Evolutionary conservation across 225 moss, liverwort and hornwort species (phyloP), one percentile per base, ranked within the genome.

Genomic region (Sphagnum tenellum): DNA sequence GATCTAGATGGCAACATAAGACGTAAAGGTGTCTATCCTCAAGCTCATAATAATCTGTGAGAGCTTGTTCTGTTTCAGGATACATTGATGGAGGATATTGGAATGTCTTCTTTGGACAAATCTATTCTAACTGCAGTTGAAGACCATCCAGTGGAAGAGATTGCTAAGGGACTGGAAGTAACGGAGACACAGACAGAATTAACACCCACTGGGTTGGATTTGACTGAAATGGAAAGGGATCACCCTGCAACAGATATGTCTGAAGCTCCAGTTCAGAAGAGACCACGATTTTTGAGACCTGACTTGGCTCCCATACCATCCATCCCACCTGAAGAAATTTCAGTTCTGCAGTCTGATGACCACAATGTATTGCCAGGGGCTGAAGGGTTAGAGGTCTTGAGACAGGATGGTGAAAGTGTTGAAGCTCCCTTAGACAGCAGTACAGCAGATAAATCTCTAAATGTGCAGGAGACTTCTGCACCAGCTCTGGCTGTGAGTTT

Each of bases 221-320:
- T 44, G 62, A 65, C 76, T 69, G 83, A 83, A 52, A 65, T 63
- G 64, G 83, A 66, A 54, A 83, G 71, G 60, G 85, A 85, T 53
- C 87, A 65, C 9, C 85, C 87, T 63, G 61, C 60, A 63, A 60
- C 69, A 69, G 89, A 91, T 63, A 66, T 66, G 47, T 70, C 77
- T 68, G 91, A 91, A 70, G 69, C 69, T 67, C 89, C 87, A 62
- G 85, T 74, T 66, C 80, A 70, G 63, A 94, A 91, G 50, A 78
- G 79, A 64, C 82, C 81, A 53, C 91, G 83, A 5, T 72, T 87
- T 69, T 47, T 82, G 46, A 81, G 79, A 65, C 64, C 77, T 46
- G 86, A 90, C 12, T 49, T 64, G 52, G 64, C 56, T 53, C 54
- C 74, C 47, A 52, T 52, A 52, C 9, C 52, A 52, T 6, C 52